Evolutionary conservation across 2,329 filamentous ascomycete genomes (phyloP), one percentile per base, ranked within the genome.

Genomic region (Exserohilum turcica): DNA sequence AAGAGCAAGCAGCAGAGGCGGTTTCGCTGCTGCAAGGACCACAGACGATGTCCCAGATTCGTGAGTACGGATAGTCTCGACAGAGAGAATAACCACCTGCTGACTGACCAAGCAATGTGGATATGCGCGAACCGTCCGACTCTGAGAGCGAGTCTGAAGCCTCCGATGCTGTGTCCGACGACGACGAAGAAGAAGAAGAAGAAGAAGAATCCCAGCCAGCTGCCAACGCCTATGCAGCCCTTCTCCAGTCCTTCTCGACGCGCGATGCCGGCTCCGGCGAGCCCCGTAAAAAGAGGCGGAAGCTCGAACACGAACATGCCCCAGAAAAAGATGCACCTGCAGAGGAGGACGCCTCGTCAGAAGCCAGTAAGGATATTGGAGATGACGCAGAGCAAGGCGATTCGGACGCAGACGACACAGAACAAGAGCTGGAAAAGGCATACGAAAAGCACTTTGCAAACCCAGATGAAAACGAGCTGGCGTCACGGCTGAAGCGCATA

Each of bases 391-490:
- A 56, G 19, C 49, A 48, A 12, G 37, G 54, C 6, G 51, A 58
- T 6, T 37, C 21, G 3, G 54, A 51, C 3, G 43, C 49, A 1
- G 59, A 58, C 4, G 47, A 50, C 4, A 31, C 36, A 24, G 52
- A 54, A 18, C 47, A 51, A 3, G 36, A 51, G 36, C 31, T 54
- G 5, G 76, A 76, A 5, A 90, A 96, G 71, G 88, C 91, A 0
- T 97, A 95, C 67, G 89, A 94, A 59, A 76, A 79, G 6, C 93
- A 97, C 74, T 96, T 95, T 70, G 84, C 85, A 29, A 80, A 80
- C 36, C 85, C 86, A 0, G 83, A 92, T 39, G 84, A 89, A 43
- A 79, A 81, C 5, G 74, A 82, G 36, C 76, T 91, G 6, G 76
- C 81, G 1, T 76, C 77, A 61, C 83, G 75, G 31, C 66, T 84